Evolutionary conservation across 805 yeast genomes (phyloP).

Genomic region (Suhomyces kilbournensis): DNA sequence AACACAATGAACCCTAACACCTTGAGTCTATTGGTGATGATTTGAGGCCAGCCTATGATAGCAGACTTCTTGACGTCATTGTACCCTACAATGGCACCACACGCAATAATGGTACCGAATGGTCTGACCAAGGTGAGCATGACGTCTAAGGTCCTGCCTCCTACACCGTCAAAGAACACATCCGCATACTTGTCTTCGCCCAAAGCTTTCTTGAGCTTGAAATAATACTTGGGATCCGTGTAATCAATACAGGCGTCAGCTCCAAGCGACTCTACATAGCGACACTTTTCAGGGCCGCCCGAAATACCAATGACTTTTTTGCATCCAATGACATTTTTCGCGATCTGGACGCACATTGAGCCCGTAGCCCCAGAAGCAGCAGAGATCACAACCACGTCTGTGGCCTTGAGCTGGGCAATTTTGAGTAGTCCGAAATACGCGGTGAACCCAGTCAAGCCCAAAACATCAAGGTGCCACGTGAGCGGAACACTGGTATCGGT

Average conservation of each 20-base stretch:
- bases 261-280: constrained; percentile 53
- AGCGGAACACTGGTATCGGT: constrained; percentile 17
- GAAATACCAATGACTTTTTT: constrained; percentile 59
- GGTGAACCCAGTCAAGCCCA: constrained; percentile 60
- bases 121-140: constrained; percentile 38
- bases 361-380: constrained; percentile 83
- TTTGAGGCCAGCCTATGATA: constrained; percentile 39
- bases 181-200: constrained; percentile 48
- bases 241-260: constrained; percentile 56
- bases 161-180: constrained; percentile 60
- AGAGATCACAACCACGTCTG: constrained; percentile 50
- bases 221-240: constrained; percentile 33
- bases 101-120: constrained; percentile 49
- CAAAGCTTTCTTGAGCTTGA: constrained; percentile 27
- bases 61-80: constrained; percentile 38
- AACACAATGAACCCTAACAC: constrained; percentile 53
- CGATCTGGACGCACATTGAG: constrained; percentile 53
- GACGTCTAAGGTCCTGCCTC: constrained; percentile 54
- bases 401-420: constrained; percentile 44
- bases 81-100: constrained; percentile 63
- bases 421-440: constrained; percentile 56
- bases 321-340: constrained; percentile 51
- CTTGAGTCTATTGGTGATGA: constrained; percentile 49
- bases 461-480: constrained; percentile 9
- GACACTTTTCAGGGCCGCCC: constrained; percentile 55